Evolutionary conservation across 2,329 filamentous ascomycete genomes (phyloP).

Genomic region (Fusarium neocosmosporiellum): DNA sequence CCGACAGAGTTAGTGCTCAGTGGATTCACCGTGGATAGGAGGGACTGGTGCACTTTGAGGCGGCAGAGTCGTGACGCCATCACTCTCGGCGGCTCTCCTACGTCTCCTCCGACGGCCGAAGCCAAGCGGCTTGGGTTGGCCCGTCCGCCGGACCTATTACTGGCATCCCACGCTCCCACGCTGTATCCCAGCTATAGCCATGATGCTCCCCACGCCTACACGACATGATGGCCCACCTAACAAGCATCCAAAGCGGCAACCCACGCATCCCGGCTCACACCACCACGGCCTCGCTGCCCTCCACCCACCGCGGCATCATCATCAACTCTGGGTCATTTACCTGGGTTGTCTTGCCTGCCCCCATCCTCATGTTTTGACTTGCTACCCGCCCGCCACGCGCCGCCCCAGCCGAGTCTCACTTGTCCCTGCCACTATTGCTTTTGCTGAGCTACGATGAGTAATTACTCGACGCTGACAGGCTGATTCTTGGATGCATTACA

Average conservation of each 20-base stretch:
- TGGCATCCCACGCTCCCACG: constrained; percentile 31
- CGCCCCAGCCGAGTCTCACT: constrained; percentile 23
- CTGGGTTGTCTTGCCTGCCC: constrained; percentile 26
- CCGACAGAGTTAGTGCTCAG: constrained; percentile 15
- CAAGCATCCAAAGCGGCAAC: constrained; percentile 26
- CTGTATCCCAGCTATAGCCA: constrained; percentile 27
- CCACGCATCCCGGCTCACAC: constrained; percentile 36
- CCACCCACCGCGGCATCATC: constrained; percentile 29
- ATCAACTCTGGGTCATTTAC: constrained; percentile 20
- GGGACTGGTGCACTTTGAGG: not conserved
- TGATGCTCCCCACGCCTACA: constrained; percentile 35
- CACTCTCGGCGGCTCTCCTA: constrained; percentile 1
- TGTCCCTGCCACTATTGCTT: constrained; percentile 32
- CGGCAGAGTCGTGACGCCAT: constrained; percentile 41
- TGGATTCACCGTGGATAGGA: constrained; percentile 7
- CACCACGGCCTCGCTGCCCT: constrained; percentile 20
- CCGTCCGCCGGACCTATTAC: constrained; percentile 6
- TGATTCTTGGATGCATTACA: constrained; percentile 31
- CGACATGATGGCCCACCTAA: constrained; percentile 30
- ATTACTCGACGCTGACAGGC: constrained; percentile 51
- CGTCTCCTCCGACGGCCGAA: constrained; percentile 24
- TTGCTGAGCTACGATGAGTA: constrained; percentile 48
- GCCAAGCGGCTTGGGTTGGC: constrained; percentile 13
- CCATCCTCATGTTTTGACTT: constrained; percentile 15
- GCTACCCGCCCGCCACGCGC: constrained; percentile 27